phyloP scores from a whole-genome alignment of 139 green algal genomes.

The Cymbomonas tetramitiformis region DNA sequence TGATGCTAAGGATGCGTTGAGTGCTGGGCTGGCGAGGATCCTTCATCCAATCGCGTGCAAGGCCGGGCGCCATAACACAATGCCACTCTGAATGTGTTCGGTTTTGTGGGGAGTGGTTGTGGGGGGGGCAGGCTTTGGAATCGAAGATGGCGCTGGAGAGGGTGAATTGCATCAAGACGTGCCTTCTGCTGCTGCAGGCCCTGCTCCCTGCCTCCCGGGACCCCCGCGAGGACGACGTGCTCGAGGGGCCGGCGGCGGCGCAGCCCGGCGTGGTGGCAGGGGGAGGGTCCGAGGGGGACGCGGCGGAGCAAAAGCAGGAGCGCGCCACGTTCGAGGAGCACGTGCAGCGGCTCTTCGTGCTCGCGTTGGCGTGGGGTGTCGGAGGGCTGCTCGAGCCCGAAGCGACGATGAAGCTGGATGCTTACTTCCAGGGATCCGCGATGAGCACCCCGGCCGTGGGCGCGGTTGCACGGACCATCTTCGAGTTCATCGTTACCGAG shows the following conservation, averaged over 20 bases:
- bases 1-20: too few species aligned
- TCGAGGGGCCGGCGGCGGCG: conserved; percentile 43
- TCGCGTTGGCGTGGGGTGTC: too few species aligned
- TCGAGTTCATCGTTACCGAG: conserved; percentile 42
- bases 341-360: conserved; percentile 42
- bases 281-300: conserved; percentile 49
- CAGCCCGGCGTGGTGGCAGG: conserved; percentile 62
- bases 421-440: too few species aligned
- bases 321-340: conserved; percentile 55
- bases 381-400: too few species aligned
- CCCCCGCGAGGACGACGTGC: conserved; percentile 26
- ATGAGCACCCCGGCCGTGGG: conserved; percentile 43
- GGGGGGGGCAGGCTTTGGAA: conserved; percentile 43
- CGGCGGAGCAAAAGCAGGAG: conserved; percentile 42
- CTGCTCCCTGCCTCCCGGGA: conserved; percentile 41
- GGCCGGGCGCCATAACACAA: too few species aligned
- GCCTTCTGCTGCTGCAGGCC: conserved; percentile 54
- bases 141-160: conserved; percentile 42
- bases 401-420: too few species aligned
- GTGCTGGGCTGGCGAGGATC: too few species aligned
- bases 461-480: conserved; percentile 36
- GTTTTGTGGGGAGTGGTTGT: too few species aligned
- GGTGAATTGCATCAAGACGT: conserved; percentile 64
- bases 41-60: too few species aligned
- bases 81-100: too few species aligned